Evolutionary conservation across 495 filamentous ascomycete species (phyloP).

Genomic region (Aspergillus coremiiformis): DNA sequence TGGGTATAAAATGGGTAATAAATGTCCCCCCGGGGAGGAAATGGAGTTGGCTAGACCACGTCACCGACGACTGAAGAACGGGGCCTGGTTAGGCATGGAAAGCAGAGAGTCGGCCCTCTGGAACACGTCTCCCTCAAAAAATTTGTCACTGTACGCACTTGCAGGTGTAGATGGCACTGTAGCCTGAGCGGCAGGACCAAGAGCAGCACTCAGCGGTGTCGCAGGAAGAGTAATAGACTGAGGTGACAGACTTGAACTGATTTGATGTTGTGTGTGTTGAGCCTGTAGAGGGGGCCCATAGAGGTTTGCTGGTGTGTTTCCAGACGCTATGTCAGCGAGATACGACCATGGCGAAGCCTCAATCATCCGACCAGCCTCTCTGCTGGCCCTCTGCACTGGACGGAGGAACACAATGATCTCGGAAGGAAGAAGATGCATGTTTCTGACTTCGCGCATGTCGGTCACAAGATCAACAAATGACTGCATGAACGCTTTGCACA

Average conservation of each 20-base stretch:
- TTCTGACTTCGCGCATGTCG: slow-evolving; percentile 61
- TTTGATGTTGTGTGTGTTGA: slow-evolving; percentile 29
- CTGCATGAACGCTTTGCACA: slow-evolving; percentile 69
- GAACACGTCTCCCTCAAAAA: slow-evolving; percentile 65
- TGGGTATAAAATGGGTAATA: background rate
- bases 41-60: background rate
- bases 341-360: slow-evolving; percentile 70
- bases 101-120: slow-evolving; percentile 66
- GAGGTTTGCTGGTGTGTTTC: slow-evolving; percentile 22
- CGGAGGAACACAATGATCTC: slow-evolving; percentile 65
- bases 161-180: slow-evolving; percentile 77
- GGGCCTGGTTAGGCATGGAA: slow-evolving; percentile 45
- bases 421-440: slow-evolving; percentile 53
- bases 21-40: background rate
- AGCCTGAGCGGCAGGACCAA: slow-evolving; percentile 82
- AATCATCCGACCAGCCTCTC: slow-evolving; percentile 67
- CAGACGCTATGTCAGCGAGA: slow-evolving; percentile 34
- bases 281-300: slow-evolving; percentile 37
- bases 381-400: slow-evolving; percentile 67
- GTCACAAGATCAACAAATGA: slow-evolving; percentile 67
- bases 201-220: slow-evolving; percentile 73
- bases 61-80: slow-evolving; percentile 35
- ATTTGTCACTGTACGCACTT: slow-evolving; percentile 55
- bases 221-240: slow-evolving; percentile 46
- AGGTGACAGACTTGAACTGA: slow-evolving; percentile 29